These are phyloP conservation scores for Cladophialophora chaetospira DNA, from an alignment of 2,329 filamentous ascomycete species.

Conservation along the genomic window DNA sequence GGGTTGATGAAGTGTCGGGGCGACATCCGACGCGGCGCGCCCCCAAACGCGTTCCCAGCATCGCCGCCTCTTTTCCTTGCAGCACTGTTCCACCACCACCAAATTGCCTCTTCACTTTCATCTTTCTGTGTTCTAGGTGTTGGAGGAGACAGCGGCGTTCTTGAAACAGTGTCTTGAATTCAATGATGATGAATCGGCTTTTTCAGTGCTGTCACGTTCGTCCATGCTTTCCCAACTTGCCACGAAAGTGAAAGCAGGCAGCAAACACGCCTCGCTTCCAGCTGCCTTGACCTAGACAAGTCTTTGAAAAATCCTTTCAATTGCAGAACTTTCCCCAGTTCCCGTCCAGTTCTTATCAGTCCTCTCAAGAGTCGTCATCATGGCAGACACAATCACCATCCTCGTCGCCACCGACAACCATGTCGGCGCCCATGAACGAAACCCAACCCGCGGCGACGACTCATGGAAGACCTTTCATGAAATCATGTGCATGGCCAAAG, in stretches of 20 bases:
- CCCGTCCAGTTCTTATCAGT: conserved; percentile 32
- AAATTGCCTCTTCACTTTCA: neutral
- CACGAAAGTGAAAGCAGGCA: conserved; percentile 9
- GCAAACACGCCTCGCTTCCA: conserved; percentile 13
- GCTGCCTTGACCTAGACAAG: neutral
- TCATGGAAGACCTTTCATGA: conserved; percentile 97
- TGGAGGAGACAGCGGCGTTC: neutral
- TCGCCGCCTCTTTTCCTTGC: neutral
- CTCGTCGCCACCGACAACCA: conserved; percentile 95
- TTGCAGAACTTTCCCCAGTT: neutral
- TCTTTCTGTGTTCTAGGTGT: neutral
- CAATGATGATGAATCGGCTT: no score
- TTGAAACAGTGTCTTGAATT: neutral
- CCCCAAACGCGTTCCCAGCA: neutral
- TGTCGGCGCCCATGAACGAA: conserved; percentile 93
- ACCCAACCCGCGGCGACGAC: conserved; percentile 91
- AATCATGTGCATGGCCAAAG: conserved; percentile 83
- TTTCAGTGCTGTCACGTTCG: neutral
- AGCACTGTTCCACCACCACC: neutral
- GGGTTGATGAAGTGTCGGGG: no score
- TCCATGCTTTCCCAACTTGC: neutral
- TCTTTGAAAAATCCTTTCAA: neutral
- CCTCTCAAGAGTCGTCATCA: conserved; percentile 36
- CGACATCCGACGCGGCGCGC: no score
- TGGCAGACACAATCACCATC: conserved; percentile 86